Evolutionary conservation across 306 rosid genomes (phyloP), one percentile per base, ranked within the genome.

Genomic region (Adenanthera pavonina): DNA sequence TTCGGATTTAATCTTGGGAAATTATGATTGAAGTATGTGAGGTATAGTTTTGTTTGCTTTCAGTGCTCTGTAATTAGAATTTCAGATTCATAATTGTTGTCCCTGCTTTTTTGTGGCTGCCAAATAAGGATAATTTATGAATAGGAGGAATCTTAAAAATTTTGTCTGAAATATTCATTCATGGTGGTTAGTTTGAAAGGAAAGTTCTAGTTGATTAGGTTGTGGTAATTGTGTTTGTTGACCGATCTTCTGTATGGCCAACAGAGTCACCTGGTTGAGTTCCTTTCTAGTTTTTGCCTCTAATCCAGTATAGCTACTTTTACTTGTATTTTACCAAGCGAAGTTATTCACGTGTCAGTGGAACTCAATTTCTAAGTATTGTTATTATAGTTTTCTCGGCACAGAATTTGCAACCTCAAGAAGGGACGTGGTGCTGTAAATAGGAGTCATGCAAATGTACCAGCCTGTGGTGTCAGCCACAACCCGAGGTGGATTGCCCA

Each of bases 401-500:
- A 68, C 49, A 44, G 84, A 44, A 78, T 47, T 80, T 72, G 80
- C 53, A 74, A 69, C n/a, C 40, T 75, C 70, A 79, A 71, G 25
- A 79, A 69, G 62, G 82, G 81, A 44, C 20, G 75, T 73, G 84
- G 76, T 83, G 82, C 74, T 79, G 72, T 82, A 72, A 71, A 77
- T 85, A 20, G 74, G 86, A 43, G 84, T 84, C 51, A 19, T 83
- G 17, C 83, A 84, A 78, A 93, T 93, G 98, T 92, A 92, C 81
- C 87, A 90, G 83, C 80, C 90, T 46, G 94, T 93, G 89, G 91
- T 89, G 76, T 74, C 91, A 25, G 91, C 92, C 77, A 77, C 89
- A 12, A 77, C 92, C 15, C 84, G 83, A 36, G 95, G 89, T 40
- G 98, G 92, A 66, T 74, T 85, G 56, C 91, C 94, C 10, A 90